Evolutionary conservation across 805 yeast genomes (phyloP), one percentile per base, ranked within the genome.

Genomic region (Metschnikowia aberdeeniae): DNA sequence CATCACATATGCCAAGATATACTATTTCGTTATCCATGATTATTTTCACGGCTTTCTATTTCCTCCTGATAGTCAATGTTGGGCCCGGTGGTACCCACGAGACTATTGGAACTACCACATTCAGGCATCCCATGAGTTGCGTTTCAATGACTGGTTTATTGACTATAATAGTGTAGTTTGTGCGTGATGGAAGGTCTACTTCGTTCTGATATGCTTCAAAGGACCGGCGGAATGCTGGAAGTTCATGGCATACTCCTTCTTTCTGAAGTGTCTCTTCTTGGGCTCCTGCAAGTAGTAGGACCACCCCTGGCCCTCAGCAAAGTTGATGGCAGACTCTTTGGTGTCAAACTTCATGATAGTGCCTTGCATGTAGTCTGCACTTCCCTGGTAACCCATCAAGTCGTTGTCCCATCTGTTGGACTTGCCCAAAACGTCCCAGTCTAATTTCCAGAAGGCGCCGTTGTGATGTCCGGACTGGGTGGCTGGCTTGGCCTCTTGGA

Each of bases 331-430:
- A 34, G 86, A 78, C 39, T 87, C 92, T 65, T 79, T 82, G 42
- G 82, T 71, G 59, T 81, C 84, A 62, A 87, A 87, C 62, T 81
- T 81, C 73, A 87, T 66, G 60, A 77, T 77, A 7, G 92, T 83
- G 13, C 84, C 89, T 68, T 86, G 85, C 85, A 88, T 83, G 67
- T 81, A 82, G 63, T 87, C 96, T 31, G 86, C 79, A 36, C 85
- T 73, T 37, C 86, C 78, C 58, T 86, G 90, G 72, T 86, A 87
- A 22, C 96, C 96, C 66, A 87, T 87, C 61, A 87, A 72, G 62
- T 86, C 92, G 66, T 87, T 87, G 62, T 87, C 96, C 95, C 95
- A 87, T 62, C 93, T 73, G 71, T 87, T 81, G 19, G 85, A 87
- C 58, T 82, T 80, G 36, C 81, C 81, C 45, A 83, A 68, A 34